These are phyloP conservation scores for Fusarium metavorans DNA, from an alignment of 2,329 filamentous ascomycete species.

Conservation along the genomic window DNA sequence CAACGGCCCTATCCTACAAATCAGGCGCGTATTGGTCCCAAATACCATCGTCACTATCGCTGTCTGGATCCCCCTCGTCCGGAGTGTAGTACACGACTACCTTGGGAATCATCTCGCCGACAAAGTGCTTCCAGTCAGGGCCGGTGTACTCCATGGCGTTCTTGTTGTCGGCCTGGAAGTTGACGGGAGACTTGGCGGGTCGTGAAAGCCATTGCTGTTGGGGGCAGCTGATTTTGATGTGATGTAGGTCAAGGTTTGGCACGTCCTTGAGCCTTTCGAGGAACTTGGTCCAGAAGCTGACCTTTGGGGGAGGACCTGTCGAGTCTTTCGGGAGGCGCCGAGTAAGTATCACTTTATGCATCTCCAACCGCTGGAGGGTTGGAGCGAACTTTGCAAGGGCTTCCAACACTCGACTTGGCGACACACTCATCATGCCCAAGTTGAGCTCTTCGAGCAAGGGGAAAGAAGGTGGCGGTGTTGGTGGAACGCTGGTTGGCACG, in stretches of 20 bases:
- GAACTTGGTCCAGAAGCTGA: conserved; percentile 55
- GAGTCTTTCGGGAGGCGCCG: conserved; percentile 18
- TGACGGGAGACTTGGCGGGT: conserved; percentile 10
- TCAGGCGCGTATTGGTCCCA: conserved; percentile 47
- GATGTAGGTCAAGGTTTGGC: conserved; percentile 48
- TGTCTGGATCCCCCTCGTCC: conserved; percentile 29
- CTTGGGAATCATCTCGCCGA: conserved; percentile 45
- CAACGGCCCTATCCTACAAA: conserved; percentile 23
- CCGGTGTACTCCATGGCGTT: conserved; percentile 47
- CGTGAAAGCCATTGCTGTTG: conserved; percentile 42
- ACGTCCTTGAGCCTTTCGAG: conserved; percentile 50
- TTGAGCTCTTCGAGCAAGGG: conserved; percentile 56
- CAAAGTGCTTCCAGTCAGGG: conserved; percentile 51
- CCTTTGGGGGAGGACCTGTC: conserved; percentile 16
- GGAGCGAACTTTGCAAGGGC: conserved; percentile 57
- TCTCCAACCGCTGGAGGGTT: conserved; percentile 57
- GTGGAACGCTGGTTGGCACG: background rate
- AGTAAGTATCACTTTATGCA: conserved; percentile 58
- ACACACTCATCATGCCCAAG: conserved; percentile 54
- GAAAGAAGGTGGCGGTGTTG: conserved; percentile 45
- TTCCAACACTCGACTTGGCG: conserved; percentile 46
- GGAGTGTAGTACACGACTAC: conserved; percentile 23
- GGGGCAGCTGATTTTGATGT: conserved; percentile 49
- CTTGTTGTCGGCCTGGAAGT: conserved; percentile 17
- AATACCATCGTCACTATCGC: conserved; percentile 41